A percentile compares a stretch with the other conserved stretches of the same genome.
These are phyloP conservation scores for Ogataea methylovora DNA, from an alignment of 805 yeast species.

Conservation along the genomic window DNA sequence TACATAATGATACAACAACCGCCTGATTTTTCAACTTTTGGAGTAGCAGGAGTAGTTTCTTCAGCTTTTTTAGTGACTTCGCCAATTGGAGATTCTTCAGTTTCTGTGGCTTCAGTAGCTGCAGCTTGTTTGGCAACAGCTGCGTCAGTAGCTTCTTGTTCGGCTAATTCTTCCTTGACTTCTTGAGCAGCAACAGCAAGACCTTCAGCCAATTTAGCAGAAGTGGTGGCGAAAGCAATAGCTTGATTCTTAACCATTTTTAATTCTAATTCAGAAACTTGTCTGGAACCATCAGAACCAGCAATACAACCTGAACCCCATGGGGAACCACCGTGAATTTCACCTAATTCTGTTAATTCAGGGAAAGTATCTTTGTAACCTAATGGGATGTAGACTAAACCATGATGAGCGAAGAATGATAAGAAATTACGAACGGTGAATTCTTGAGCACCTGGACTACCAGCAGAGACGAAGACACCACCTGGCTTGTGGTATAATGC, in stretches of 20 bases:
- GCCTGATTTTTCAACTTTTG: slow-evolving; percentile 12
- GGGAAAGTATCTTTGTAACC: slow-evolving; percentile 58
- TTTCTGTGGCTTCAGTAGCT: slow-evolving; percentile 1
- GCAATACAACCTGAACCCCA: slow-evolving; percentile 86
- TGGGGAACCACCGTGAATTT: slow-evolving; percentile 73
- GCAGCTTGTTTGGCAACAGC: slow-evolving; percentile 5
- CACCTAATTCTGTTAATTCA: slow-evolving; percentile 46
- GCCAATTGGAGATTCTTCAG: slow-evolving; percentile 4
- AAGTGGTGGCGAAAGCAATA: slow-evolving; percentile 46
- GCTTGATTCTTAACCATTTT: slow-evolving; percentile 64
- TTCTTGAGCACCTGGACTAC: slow-evolving; percentile 85
- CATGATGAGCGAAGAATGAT: slow-evolving; percentile 69
- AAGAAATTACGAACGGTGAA: slow-evolving; percentile 56
- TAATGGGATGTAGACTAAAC: slow-evolving; percentile 71
- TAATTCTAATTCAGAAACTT: slow-evolving; percentile 55
- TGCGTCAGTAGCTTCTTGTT: slow-evolving; percentile 5
- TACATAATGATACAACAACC: slow-evolving; percentile 28
- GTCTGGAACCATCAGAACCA: slow-evolving; percentile 71
- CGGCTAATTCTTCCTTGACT: slow-evolving; percentile 2
- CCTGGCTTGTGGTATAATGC: slow-evolving; percentile 67
- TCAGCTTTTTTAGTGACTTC: slow-evolving; percentile 8
- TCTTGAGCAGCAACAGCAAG: slow-evolving; percentile 1
- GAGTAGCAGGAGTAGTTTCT: slow-evolving; percentile 13
- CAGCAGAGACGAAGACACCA: slow-evolving; percentile 67
- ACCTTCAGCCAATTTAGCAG: slow-evolving; percentile 19